Evolutionary conservation across 2,329 filamentous ascomycete genomes (phyloP), one percentile per base, ranked within the genome.

Genomic region (Aspergillus ochraceoroseus): DNA sequence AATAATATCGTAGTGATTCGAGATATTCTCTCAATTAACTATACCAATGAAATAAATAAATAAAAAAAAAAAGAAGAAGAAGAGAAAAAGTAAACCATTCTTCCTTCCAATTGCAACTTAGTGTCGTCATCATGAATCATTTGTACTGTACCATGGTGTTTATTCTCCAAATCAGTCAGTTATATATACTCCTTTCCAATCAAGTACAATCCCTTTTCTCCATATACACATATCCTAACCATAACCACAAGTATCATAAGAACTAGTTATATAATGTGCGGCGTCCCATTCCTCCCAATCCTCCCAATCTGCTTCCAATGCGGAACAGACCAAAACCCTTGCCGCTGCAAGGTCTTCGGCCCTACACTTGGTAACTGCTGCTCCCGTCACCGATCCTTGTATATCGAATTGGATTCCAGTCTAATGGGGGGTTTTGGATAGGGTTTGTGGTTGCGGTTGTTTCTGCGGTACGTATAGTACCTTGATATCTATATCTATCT

Each of bases 311-410:
- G 73, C 58, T 72, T 76, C 56, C 73, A 77, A 56, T 77, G 72
- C 57, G 74, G 61, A 31, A 77, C 73, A 6, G 66, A 76, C 44
- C 72, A 77, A 51, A 78, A 77, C 40, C 75, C 74, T 2, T 78
- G 74, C 41, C 72, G 70, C 46, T 77, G 73, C 53, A 78, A 77
- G 54, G 65, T 77, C 6, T 66, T 78, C 18, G 74, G 75, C 1
- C 74, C 74, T 25, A 77, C 73, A 1, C 53, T 77, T 29, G 74
- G 73, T 53, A 65, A 18, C 8, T 14, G 4, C n/a, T n/a, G n/a
- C 13, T n/a, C 12, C n/a, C 5, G 9, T 41, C 9, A 25, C 11
- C 27, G 29, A 31, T 19, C 12, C 25, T 33, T 13, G 12, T 36
- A 31, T 14, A 20, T 19, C n/a, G 34, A 19, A 8, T 19, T 13